Evolutionary conservation across 768 basidiomycete genomes (phyloP).

Genomic region (Leccinum rimulosum): DNA sequence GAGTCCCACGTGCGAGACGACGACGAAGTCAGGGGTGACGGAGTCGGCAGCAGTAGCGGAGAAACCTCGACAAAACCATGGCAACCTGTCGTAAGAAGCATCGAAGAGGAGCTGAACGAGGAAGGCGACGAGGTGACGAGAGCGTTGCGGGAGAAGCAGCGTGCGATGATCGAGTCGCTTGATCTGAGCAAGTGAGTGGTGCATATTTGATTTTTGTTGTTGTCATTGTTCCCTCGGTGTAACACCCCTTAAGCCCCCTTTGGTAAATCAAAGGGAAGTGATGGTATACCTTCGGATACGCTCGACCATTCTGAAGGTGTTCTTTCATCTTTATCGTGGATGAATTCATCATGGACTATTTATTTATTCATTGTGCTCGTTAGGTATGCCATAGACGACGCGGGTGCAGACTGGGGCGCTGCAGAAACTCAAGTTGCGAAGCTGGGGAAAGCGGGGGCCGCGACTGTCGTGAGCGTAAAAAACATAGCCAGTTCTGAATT

Average conservation of each 20-base stretch:
- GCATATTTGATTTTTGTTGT: neutral
- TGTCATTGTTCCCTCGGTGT: neutral
- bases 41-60: constrained; percentile 1
- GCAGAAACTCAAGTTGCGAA: constrained; percentile 73
- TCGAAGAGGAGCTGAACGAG: constrained; percentile 72
- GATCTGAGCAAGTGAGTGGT: constrained; percentile 83
- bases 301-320: neutral
- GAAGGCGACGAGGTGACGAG: constrained; percentile 69
- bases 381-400: constrained; percentile 76
- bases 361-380: neutral
- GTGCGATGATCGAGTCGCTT: constrained; percentile 83
- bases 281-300: neutral
- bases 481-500: constrained; percentile 21
- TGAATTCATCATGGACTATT: neutral
- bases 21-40: constrained; percentile 2
- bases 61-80: constrained; percentile 25
- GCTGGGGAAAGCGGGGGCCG: constrained; percentile 42
- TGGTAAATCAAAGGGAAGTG: neutral
- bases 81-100: constrained; percentile 43
- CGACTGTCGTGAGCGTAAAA: constrained; percentile 80
- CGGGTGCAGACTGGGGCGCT: constrained; percentile 65
- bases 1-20: constrained; percentile 16
- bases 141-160: constrained; percentile 63
- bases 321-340: neutral
- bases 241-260: constrained; percentile 9